phyloP scores from a whole-genome alignment of 192 early-diverging fungal species.

The Rhizoclosmatium globosum region DNA sequence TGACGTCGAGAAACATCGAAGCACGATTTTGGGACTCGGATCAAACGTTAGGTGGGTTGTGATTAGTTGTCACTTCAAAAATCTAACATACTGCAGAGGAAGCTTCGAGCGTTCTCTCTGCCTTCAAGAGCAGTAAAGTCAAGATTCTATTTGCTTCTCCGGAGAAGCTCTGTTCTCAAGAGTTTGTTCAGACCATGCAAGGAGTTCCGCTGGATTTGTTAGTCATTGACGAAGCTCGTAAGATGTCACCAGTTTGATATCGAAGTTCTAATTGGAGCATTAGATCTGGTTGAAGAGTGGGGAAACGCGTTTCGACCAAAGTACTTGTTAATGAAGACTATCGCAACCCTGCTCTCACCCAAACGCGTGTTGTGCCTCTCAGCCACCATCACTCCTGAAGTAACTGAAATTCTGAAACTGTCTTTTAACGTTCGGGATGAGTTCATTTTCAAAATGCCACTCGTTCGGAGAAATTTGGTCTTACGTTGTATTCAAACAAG shows the following conservation, averaged over 20 bases:
- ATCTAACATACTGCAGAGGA: too few species aligned
- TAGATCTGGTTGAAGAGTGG: constrained; percentile 63
- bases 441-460: neutral
- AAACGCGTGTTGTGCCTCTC: constrained; percentile 70
- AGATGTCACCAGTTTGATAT: too few species aligned
- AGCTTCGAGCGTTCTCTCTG: neutral
- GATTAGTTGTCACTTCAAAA: too few species aligned
- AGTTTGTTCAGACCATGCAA: constrained; percentile 61
- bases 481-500: neutral
- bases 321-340: constrained; percentile 66
- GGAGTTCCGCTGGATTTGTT: constrained; percentile 60
- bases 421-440: neutral
- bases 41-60: constrained; percentile 13
- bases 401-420: neutral
- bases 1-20: constrained; percentile 21
- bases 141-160: constrained; percentile 76
- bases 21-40: constrained; percentile 39
- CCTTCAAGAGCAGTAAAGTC: constrained; percentile 49
- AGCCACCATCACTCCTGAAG: constrained; percentile 56
- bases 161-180: constrained; percentile 66
- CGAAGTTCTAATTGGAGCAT: too few species aligned
- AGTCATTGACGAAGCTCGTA: constrained; percentile 70
- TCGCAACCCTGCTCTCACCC: constrained; percentile 52
- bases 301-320: constrained; percentile 72
- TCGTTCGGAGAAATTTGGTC: neutral